Base-by-base conservation (phyloP, 306 rosid genomes). In the Quercus alba region DNA sequence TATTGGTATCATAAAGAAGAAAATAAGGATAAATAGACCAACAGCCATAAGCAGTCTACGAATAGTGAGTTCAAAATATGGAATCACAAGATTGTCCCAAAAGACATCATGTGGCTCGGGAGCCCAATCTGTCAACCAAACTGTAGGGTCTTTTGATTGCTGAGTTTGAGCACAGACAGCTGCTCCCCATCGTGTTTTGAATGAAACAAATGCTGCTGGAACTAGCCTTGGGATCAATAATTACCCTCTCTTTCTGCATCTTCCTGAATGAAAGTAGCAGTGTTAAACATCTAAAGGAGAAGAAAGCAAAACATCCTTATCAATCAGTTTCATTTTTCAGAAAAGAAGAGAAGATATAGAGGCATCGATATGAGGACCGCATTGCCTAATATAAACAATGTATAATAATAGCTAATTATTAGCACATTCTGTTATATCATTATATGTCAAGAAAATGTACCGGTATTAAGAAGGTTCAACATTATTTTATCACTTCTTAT, bases 91-190 rank as follows among this genome's bases (percentile, higher is more conserved):
- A 83, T 94, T 94, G 58, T 89, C 84, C 99, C 99, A 94, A 59
- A 61, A 88, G 61, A 94, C 83, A 44, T 94, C 99, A 10, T 95
- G 77, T 66, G 99, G 99, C 78, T 92, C 94, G 26, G 97, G 95
- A 77, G 97, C 97, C 99, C 99, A 94, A 35, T 94, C 99, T 38
- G 97, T 94, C 78, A 94, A 87, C 97, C 99, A 92, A 78, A 93
- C 59, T 38, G 92, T 92, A 23, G 97, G 91, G 82, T 94, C 82
- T 71, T 92, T 87, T 55, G 92, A 81, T 64, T 94, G 99, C 80
- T 91, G 97, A 80, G 97, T 90, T 86, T 94, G 99, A 87, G 99
- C 95, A 54, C 94, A 94, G 54, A 94, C 91, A 19, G 97, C 97
- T n/a, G 97, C 97, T 19, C 86, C 97, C 97, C 98, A 92, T 75